Evolutionary conservation across 2,329 filamentous ascomycete species (phyloP).

Genomic region (Hymenoscyphus fraxineus): DNA sequence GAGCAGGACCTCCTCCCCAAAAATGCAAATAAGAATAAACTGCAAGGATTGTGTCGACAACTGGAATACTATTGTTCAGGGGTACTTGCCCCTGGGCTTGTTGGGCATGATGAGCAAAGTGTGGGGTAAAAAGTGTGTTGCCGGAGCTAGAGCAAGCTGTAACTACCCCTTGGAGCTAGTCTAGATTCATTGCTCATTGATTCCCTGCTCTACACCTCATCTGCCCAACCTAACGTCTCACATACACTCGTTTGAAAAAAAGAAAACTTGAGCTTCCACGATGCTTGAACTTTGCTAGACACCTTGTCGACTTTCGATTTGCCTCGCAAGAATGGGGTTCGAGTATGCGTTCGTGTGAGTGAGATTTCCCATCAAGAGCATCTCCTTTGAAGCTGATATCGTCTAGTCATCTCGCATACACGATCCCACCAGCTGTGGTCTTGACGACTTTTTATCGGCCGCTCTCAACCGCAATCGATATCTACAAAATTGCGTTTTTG

Average conservation of each 20-base stretch:
- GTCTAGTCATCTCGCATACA: constrained; percentile 58
- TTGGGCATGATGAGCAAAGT: neutral
- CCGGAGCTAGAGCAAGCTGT: neutral
- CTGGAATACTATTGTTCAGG: too few species aligned
- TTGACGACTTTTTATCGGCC: constrained; percentile 59
- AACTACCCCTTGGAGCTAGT: neutral
- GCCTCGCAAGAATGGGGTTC: constrained; percentile 46
- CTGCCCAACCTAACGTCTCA: neutral
- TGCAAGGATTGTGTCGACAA: too few species aligned
- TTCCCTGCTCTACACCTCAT: neutral
- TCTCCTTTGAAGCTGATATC: constrained; percentile 9
- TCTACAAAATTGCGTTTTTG: constrained; percentile 59
- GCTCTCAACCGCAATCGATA: constrained; percentile 57
- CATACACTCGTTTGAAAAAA: neutral
- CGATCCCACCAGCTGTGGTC: constrained; percentile 57
- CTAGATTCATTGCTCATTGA: neutral
- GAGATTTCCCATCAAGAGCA: neutral
- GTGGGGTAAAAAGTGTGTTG: neutral
- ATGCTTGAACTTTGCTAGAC: neutral
- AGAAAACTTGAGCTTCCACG: neutral
- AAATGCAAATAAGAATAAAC: too few species aligned
- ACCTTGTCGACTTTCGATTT: neutral
- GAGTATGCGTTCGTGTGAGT: constrained; percentile 62
- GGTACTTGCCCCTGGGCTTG: too few species aligned
- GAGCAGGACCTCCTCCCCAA: too few species aligned